Percentiles rank a stretch among this genome's conserved stretches.
Conservation (phyloP, 129 eudicot genomes). For the Flaveria robusta region DNA sequence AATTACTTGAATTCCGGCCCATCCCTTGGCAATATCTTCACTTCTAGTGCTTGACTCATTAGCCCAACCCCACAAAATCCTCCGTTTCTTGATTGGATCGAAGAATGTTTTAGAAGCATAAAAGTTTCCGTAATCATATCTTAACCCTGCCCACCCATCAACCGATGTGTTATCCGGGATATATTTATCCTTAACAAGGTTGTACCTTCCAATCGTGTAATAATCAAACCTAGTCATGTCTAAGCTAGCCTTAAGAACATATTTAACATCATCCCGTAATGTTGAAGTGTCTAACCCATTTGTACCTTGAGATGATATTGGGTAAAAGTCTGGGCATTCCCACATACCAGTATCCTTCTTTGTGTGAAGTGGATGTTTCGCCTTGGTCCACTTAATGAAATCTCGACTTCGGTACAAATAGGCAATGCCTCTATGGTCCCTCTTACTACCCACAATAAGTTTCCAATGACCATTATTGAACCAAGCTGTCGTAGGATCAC, state of each 20-base stretch:
- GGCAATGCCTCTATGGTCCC: conserved; percentile 43
- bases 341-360: conserved; percentile 46
- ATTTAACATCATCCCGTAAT: conserved; percentile 45
- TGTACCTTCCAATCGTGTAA: conserved; percentile 59
- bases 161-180: conserved; percentile 52
- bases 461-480: conserved; percentile 58
- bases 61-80: conserved; percentile 83
- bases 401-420: conserved; percentile 55
- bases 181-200: conserved; percentile 39
- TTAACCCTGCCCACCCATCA: conserved; percentile 64
- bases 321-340: conserved; percentile 81
- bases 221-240: conserved; percentile 58
- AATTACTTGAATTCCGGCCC: conserved; percentile 75
- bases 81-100: conserved; percentile 53
- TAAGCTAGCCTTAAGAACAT: conserved; percentile 65
- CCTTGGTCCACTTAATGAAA: conserved; percentile 55
- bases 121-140: conserved; percentile 71
- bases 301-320: conserved; percentile 38
- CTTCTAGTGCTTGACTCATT: conserved; percentile 54
- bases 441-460: conserved; percentile 47
- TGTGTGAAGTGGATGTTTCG: conserved; percentile 49
- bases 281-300: conserved; percentile 59
- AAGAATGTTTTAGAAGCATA: conserved; percentile 80
- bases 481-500: conserved; percentile 87
- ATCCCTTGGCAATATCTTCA: conserved; percentile 59